Base-by-base conservation (phyloP, 2,329 filamentous ascomycete species). In the Macrophomina pseudophaseolina region DNA sequence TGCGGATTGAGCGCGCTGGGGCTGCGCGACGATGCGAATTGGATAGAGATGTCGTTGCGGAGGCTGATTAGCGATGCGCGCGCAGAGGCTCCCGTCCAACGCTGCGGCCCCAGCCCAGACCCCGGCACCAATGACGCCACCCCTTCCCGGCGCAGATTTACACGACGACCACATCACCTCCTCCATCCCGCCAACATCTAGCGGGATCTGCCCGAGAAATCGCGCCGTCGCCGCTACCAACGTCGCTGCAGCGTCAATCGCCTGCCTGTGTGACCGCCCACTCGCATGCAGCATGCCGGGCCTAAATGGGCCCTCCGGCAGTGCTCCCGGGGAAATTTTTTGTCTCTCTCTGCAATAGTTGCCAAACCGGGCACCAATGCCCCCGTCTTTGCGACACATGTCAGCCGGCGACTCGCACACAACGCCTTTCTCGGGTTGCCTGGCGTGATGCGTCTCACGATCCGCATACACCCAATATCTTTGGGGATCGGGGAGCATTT, bases 71-170 rank as follows among this genome's bases (percentile, higher is more conserved):
- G 32, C 44, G 58, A 35, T 60, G 38, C 38, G 52, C 52, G 56
- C 56, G 23, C 23, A 23, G 23, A 2, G 23, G 23, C 23, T 23
- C 23, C 23, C 23, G 23, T 23, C 23, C 23, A 16, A 48, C 40
- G 54, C 38, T 46, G 35, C 56, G 56, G 38, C 28, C 30, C 5
- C 53, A 35, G 38, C 58, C 58, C 58, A 16, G 58, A 62, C 58
- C 58, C 58, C 58, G 58, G 58, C 42, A 9, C 9, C 56, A 6
- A 49, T 62, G 58, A 62, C 58, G 58, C 58, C 58, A 59, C 46
- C 54, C 40, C 18, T 23, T 12, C 35, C 32, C n/a, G 35, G 54
- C 38, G n/a, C 54, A 48, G 56, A 60, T 60, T 48, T 46, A 42
- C 56, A 35, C 28, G 30, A 9, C 42, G 38, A 38, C 5, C 30